Conservation (phyloP, 2,329 filamentous ascomycete species). For the Incumbomyces delicatus region DNA sequence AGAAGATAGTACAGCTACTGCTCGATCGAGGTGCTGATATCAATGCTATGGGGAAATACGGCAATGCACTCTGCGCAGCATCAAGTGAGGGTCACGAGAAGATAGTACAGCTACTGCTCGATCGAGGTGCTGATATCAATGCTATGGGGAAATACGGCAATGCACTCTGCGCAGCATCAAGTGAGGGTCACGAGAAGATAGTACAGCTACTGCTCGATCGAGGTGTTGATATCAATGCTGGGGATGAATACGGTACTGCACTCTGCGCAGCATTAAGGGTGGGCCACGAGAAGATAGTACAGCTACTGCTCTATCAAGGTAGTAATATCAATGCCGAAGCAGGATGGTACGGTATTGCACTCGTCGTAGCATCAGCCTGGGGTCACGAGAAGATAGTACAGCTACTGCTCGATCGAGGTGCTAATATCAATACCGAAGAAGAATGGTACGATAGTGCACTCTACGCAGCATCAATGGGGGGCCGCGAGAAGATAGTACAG, state of each 20-base stretch:
- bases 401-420: slow-evolving; percentile 8
- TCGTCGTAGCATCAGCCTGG: slow-evolving; percentile 4
- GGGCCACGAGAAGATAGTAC: slow-evolving; percentile 4
- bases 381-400: slow-evolving; percentile 5
- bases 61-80: slow-evolving; percentile 8
- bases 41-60: not conserved
- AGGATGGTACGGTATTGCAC: not conserved
- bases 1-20: too few relatives aligned
- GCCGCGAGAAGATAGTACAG: too few relatives aligned
- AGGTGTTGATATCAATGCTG: too few relatives aligned
- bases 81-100: not conserved
- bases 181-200: not conserved
- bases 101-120: not conserved
- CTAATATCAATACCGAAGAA: slow-evolving; percentile 5
- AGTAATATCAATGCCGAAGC: slow-evolving; percentile 5
- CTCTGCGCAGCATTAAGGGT: too few relatives aligned
- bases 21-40: not conserved
- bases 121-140: too few relatives aligned
- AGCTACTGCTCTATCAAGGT: slow-evolving; percentile 5
- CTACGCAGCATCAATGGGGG: too few relatives aligned
- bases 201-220: too few relatives aligned
- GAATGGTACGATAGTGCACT: not conserved
- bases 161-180: slow-evolving; percentile 8
- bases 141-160: slow-evolving; percentile 2
- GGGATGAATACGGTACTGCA: too few relatives aligned